phyloP scores from a whole-genome alignment of 805 yeast species.

The Starmerella etchellsii region DNA sequence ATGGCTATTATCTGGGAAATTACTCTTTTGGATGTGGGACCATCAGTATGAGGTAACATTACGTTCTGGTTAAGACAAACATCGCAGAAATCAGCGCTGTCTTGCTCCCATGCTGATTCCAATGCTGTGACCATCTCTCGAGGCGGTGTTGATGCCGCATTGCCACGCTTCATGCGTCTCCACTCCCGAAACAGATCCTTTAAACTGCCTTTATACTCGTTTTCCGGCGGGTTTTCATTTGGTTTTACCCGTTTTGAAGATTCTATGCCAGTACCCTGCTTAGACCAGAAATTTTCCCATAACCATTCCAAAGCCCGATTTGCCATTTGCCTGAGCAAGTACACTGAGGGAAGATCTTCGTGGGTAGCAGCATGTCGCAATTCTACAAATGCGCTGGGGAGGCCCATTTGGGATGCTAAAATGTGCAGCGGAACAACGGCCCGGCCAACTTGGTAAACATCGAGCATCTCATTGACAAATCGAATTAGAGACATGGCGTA shows the following conservation, averaged over 20 bases:
- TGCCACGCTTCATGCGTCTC: slow-evolving; percentile 37
- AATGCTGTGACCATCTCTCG: slow-evolving; percentile 4
- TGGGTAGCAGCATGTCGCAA: slow-evolving; percentile 84
- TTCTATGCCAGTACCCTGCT: neutral
- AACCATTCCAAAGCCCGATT: slow-evolving; percentile 64
- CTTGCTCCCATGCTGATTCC: slow-evolving; percentile 1
- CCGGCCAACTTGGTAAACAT: slow-evolving; percentile 68
- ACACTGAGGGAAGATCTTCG: slow-evolving; percentile 62
- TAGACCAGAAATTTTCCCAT: slow-evolving; percentile 55
- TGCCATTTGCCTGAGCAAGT: slow-evolving; percentile 49
- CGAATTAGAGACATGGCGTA: slow-evolving; percentile 43
- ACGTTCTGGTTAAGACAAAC: slow-evolving; percentile 19
- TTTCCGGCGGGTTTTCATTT: neutral
- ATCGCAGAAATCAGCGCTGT: slow-evolving; percentile 6
- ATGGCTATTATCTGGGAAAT: slow-evolving; percentile 9
- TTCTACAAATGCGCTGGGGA: slow-evolving; percentile 81
- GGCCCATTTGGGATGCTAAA: slow-evolving; percentile 51
- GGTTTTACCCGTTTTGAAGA: neutral
- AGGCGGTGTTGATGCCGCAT: slow-evolving; percentile 27
- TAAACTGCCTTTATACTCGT: slow-evolving; percentile 16
- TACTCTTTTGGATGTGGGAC: slow-evolving; percentile 1
- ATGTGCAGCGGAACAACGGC: slow-evolving; percentile 68
- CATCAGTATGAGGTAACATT: slow-evolving; percentile 14
- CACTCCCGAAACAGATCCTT: slow-evolving; percentile 34
- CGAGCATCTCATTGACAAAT: slow-evolving; percentile 83